Conservation (phyloP, 768 basidiomycete species). For the Boletellus sp. region DNA sequence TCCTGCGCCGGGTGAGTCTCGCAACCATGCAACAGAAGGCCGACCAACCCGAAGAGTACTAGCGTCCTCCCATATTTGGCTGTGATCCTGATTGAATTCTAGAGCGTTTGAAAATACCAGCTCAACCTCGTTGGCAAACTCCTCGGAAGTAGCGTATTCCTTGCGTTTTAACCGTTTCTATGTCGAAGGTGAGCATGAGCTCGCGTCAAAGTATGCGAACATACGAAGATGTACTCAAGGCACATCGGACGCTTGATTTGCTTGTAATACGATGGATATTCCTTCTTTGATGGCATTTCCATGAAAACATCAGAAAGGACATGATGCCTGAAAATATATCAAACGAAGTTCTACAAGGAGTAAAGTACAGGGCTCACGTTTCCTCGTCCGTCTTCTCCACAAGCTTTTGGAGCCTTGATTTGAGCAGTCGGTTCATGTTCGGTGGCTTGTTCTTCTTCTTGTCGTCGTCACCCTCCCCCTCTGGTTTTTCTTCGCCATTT, state of each 20-base stretch:
- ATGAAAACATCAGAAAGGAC: constrained; percentile 72
- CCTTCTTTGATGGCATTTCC: constrained; percentile 76
- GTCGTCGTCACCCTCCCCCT: constrained; percentile 44
- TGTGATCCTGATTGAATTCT: constrained; percentile 84
- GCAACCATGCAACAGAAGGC: background rate
- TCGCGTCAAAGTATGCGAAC: constrained; percentile 27
- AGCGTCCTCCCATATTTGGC: constrained; percentile 80
- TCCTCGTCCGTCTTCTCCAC: constrained; percentile 65
- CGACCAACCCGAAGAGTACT: constrained; percentile 54
- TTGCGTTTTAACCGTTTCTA: constrained; percentile 82
- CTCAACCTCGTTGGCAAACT: constrained; percentile 85
- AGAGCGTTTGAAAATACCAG: constrained; percentile 89
- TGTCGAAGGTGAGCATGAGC: background rate
- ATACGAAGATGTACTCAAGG: constrained; percentile 70
- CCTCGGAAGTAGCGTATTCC: constrained; percentile 61
- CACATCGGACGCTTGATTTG: constrained; percentile 77
- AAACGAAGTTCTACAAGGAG: background rate
- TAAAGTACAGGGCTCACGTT: constrained; percentile 42
- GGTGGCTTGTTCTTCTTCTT: constrained; percentile 51
- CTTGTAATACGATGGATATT: constrained; percentile 78
- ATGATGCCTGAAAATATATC: constrained; percentile 48
- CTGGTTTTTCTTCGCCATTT: constrained; percentile 38
- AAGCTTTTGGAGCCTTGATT: constrained; percentile 66
- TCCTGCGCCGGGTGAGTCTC: constrained; percentile 43
- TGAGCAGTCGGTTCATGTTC: constrained; percentile 64